Percentiles rank a stretch among this genome's conserved stretches.
These are phyloP conservation scores for Penicillium manginii DNA, from an alignment of 495 filamentous ascomycete species.

Conservation along the genomic window DNA sequence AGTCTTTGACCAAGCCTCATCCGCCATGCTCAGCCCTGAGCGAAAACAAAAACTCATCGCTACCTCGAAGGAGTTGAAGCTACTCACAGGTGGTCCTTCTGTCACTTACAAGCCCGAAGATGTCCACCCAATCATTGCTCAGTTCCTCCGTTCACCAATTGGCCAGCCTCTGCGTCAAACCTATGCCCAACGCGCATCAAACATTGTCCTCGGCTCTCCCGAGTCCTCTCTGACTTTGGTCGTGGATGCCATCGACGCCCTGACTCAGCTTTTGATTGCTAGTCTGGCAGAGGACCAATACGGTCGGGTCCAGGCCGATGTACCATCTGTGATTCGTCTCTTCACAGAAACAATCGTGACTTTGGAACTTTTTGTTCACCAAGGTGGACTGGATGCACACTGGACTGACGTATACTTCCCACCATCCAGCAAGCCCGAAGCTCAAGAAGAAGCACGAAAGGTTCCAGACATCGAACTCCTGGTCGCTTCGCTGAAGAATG, in stretches of 20 bases:
- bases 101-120: constrained; percentile 40
- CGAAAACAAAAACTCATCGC: constrained; percentile 44
- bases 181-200: constrained; percentile 62
- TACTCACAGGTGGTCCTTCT: constrained; percentile 39
- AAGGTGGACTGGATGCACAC: constrained; percentile 60
- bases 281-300: constrained; percentile 84
- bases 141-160: constrained; percentile 51
- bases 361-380: constrained; percentile 67
- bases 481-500: constrained; percentile 57
- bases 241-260: constrained; percentile 68
- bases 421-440: constrained; percentile 44
- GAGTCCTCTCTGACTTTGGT: constrained; percentile 66
- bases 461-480: constrained; percentile 67
- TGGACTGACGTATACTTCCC: constrained; percentile 79
- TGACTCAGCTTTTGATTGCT: constrained; percentile 68
- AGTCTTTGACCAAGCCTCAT: constrained; percentile 47
- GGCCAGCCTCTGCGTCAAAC: constrained; percentile 74
- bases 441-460: constrained; percentile 42
- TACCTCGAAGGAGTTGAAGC: constrained; percentile 41
- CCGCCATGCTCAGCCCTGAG: constrained; percentile 45
- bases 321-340: constrained; percentile 70
- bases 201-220: constrained; percentile 70
- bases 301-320: constrained; percentile 80
- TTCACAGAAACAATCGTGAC: constrained; percentile 68
- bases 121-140: constrained; percentile 41